Evolutionary conservation across 768 basidiomycete genomes (phyloP), one percentile per base, ranked within the genome.

Genomic region (Boletus subcaerulescens): DNA sequence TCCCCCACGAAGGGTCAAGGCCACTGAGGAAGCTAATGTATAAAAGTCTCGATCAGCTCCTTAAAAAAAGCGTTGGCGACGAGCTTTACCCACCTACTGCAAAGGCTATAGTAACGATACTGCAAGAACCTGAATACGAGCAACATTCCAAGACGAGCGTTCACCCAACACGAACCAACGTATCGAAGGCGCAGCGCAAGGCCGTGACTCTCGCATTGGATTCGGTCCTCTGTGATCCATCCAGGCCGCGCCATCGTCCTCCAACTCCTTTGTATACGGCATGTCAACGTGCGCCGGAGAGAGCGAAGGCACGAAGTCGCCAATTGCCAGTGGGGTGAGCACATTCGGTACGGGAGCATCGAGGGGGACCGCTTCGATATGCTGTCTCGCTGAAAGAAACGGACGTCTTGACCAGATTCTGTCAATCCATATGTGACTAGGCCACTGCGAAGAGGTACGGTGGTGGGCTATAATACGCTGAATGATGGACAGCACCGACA

Each of bases 361-460:
- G n/a, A 49, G 40, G 0, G 61, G 45, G 11, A 48, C 12, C n/a
- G 56, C 57, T 50, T 62, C 60, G 5, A 57, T 59, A 36, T 59
- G 17, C 40, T 49, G 42, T 59, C 60, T 2, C 60, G 50, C 38
- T 63, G 61, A 13, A 63, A 63, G 12, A 63, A 15, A 15, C 61
- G 58, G 12, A 60, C 61, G 3, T 63, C n/a, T 36, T 3, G 26
- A 31, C 61, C 61, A 0, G 40, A 57, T 38, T 62, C 51, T 3
- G 52, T 55, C 47, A 62, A 36, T 24, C 62, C 53, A 38, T 55
- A 62, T 36, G 61, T 53, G 9, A 50, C 24, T 10, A 62, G 9
- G 7, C 53, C 61, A 31, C 61, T 62, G 24, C 17, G 26, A 8
- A 42, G 17, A 17, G 8, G 29, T 24, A 24, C 9, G 10, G 32